Base-by-base conservation (phyloP, 2,329 filamentous ascomycete species). In the Xylariomycetidae sp. region DNA sequence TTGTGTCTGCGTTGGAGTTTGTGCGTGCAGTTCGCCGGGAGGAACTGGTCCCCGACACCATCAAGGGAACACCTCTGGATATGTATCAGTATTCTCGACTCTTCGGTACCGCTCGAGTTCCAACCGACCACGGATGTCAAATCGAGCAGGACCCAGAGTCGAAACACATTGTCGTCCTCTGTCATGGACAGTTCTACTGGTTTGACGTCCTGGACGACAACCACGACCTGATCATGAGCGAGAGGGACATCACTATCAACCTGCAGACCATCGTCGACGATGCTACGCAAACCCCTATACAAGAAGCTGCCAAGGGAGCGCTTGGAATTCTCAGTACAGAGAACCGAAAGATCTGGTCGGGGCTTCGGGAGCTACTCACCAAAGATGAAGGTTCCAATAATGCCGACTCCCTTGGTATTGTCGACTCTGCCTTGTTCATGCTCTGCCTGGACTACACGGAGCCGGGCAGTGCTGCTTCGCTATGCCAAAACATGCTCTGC, bases 401-500 rank as follows among this genome's bases (percentile, higher is more conserved):
- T 50, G 85, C 89, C 15, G 90, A 98, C 54, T 95, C 86, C 48
- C 71, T 98, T n/a, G 82, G 82, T 46, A 95, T 96, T 48, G 85
- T 98, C 29, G 92, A 98, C 58, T 89, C 88, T 2, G 88, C 92
- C 1, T 70, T 98, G 1, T 98, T 96, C 53, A 76, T 94, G 13
- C 71, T 98, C 2, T 96, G 89, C 47, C 68, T 98, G 4, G 92
- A 98, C 59, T 92, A 94, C 52, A 87, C 87, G 0, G 89, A 95
- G 56, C 89, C 92, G 0, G 64, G 72, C 1, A 87, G 76, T 29
- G 83, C 81, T 1, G 81, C 87, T 0, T 84, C 87, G 19, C 74
- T 96, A n/a, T 95, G 89, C 59, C 88, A 87, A 56, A 98, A 96
- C 59, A 96, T 98, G 90, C 82, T 98, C 10, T 96, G 92, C 53